Conservation (phyloP, 164 flowering plant genomes). For the Tetracentron sinense region DNA sequence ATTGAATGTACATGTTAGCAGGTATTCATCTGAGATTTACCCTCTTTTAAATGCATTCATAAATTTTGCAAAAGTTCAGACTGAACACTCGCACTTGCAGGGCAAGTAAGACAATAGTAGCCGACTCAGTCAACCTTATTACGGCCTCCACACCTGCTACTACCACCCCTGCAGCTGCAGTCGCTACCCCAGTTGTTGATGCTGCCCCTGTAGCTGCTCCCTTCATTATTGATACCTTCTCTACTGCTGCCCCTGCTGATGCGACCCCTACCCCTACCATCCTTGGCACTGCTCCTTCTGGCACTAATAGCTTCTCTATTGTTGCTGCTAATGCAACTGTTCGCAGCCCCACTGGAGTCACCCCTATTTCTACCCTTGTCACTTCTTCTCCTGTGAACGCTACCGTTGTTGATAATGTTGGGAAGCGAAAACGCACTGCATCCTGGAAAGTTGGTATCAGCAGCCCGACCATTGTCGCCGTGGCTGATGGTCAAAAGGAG, state of each 20-base stretch:
- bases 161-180: conserved; percentile 16
- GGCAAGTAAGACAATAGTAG: conserved; percentile 32
- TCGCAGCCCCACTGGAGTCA: neutral
- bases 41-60: neutral
- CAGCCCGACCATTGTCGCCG: conserved; percentile 27
- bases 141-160: conserved; percentile 12
- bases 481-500: conserved; percentile 20
- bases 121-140: conserved; percentile 32
- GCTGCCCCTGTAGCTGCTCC: neutral
- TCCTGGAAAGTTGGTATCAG: conserved; percentile 32
- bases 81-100: conserved; percentile 30
- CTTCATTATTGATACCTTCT: neutral
- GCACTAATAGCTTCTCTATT: neutral
- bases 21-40: conserved; percentile 33
- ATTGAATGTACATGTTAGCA: conserved; percentile 20
- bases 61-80: neutral
- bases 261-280: neutral
- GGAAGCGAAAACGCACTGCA: conserved; percentile 51
- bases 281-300: neutral
- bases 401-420: conserved; percentile 49
- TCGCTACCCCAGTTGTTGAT: neutral
- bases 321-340: conserved; percentile 5
- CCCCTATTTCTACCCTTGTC: conserved; percentile 8
- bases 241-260: conserved; percentile 1
- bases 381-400: conserved; percentile 9